These are phyloP conservation scores for Colletotrichum incanum DNA, from an alignment of 2,329 filamentous ascomycete species.

Conservation along the genomic window DNA sequence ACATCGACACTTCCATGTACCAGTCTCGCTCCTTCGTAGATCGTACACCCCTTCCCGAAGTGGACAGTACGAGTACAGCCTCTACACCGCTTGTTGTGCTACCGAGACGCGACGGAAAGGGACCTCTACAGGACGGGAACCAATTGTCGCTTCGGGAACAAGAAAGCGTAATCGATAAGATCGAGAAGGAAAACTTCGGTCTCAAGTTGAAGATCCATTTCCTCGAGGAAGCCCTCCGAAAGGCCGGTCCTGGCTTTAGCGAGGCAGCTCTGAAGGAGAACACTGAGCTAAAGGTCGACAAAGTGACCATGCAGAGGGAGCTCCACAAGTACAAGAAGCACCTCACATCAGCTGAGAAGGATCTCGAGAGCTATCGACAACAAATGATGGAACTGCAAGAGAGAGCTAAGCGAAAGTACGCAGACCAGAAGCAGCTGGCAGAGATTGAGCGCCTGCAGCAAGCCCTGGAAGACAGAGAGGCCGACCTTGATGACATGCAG, in stretches of 20 bases:
- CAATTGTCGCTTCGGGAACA: conserved; percentile 94
- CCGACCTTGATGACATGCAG: conserved; percentile 73
- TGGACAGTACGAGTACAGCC: conserved; percentile 83
- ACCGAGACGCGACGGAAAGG: conserved; percentile 75
- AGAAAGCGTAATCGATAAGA: conserved; percentile 94
- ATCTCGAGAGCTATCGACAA: conserved; percentile 86
- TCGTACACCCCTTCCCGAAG: conserved; percentile 78
- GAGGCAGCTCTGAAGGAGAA: conserved; percentile 93
- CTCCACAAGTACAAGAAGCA: conserved; percentile 89
- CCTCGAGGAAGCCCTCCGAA: conserved; percentile 89
- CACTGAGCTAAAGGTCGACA: conserved; percentile 94
- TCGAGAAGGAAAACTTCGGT: conserved; percentile 98
- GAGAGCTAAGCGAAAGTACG: conserved; percentile 82
- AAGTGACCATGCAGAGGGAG: conserved; percentile 90
- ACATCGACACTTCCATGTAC: conserved; percentile 81
- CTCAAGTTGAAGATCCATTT: conserved; percentile 98
- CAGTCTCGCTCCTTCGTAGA: conserved; percentile 76
- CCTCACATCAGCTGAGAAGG: conserved; percentile 84
- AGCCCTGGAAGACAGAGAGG: conserved; percentile 71
- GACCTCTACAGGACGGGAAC: conserved; percentile 86
- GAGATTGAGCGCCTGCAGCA: conserved; percentile 73
- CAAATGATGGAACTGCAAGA: conserved; percentile 89
- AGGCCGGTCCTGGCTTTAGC: conserved; percentile 90
- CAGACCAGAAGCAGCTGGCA: conserved; percentile 77
- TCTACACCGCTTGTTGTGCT: conserved; percentile 86